Evolutionary conservation across 108 stramenopile genomes (phyloP).

Genomic region (Cyclotella choctawhatcheeana): DNA sequence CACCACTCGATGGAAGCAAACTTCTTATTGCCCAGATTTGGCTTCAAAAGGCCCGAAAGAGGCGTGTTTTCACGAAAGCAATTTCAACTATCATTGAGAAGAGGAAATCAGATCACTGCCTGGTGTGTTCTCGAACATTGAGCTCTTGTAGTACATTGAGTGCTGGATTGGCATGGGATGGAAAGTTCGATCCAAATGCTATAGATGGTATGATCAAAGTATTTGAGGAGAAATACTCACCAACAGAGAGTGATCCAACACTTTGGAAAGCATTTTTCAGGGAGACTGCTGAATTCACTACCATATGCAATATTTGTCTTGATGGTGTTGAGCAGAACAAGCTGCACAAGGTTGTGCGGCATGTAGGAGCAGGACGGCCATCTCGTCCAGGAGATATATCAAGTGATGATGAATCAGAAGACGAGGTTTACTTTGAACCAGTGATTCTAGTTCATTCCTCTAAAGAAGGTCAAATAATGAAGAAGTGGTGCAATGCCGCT

Average conservation of each 20-base stretch:
- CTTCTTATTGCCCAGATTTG: constrained; percentile 78
- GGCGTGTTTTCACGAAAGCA: constrained; percentile 64
- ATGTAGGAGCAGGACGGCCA: constrained; percentile 56
- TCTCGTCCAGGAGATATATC: constrained; percentile 74
- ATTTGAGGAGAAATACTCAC: constrained; percentile 69
- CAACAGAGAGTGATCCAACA: constrained; percentile 62
- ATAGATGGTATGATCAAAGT: constrained; percentile 73
- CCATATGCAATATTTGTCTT: constrained; percentile 69
- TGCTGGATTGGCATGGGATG: constrained; percentile 57
- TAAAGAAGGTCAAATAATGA: constrained; percentile 78
- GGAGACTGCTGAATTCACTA: constrained; percentile 73
- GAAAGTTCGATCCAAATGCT: constrained; percentile 68
- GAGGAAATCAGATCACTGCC: constrained; percentile 59
- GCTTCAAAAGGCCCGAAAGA: constrained; percentile 80
- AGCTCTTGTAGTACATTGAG: constrained; percentile 47
- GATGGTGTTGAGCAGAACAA: constrained; percentile 61
- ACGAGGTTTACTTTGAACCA: constrained; percentile 70
- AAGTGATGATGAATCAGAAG: constrained; percentile 75
- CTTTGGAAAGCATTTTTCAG: constrained; percentile 90
- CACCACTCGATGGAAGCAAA: constrained; percentile 58
- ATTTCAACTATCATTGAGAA: constrained; percentile 70
- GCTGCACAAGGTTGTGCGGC: constrained; percentile 50
- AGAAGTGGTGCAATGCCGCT: constrained; percentile 80
- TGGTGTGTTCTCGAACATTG: constrained; percentile 58
- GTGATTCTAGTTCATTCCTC: constrained; percentile 68